Evolutionary conservation across 2,329 filamentous ascomycete species (phyloP).

Genomic region (Xylaria sp.): DNA sequence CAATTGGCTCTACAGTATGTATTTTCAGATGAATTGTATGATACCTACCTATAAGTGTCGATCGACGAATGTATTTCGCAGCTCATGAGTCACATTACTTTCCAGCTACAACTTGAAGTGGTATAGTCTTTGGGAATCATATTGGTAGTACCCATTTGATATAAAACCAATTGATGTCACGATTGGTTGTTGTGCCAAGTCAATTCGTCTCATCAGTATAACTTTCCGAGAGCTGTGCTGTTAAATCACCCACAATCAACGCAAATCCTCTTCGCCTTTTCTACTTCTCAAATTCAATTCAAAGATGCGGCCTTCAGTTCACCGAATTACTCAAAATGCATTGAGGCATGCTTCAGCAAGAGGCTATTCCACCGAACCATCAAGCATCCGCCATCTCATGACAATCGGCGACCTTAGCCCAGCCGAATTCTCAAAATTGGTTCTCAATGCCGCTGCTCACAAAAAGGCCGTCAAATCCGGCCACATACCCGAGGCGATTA

Average conservation of each 20-base stretch:
- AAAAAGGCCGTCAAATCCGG: slow-evolving; percentile 82
- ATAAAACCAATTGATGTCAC: slow-evolving; percentile 7
- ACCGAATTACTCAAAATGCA: slow-evolving; percentile 41
- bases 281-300: slow-evolving; percentile 4
- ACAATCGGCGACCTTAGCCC: slow-evolving; percentile 88
- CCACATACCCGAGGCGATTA: slow-evolving; percentile 67
- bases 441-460: slow-evolving; percentile 81
- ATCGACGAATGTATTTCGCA: slow-evolving; percentile 1
- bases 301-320: slow-evolving; percentile 44
- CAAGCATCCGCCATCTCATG: slow-evolving; percentile 81
- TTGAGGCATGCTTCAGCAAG: slow-evolving; percentile 60
- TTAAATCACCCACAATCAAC: background rate
- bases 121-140: background rate
- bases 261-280: background rate
- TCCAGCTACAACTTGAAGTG: background rate
- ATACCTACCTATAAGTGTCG: background rate
- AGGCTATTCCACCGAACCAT: slow-evolving; percentile 35
- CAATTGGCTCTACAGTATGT: background rate
- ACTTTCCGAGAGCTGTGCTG: background rate
- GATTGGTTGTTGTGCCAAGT: background rate
- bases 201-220: background rate
- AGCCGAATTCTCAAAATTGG: slow-evolving; percentile 80
- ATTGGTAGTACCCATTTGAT: background rate
- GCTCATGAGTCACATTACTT: slow-evolving; percentile 26
- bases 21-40: too few species aligned